A percentile compares a stretch with the other conserved stretches of the same genome.
Evolutionary conservation across 2,329 filamentous ascomycete species (phyloP).

Genomic region (Ophiostoma pallidulum): DNA sequence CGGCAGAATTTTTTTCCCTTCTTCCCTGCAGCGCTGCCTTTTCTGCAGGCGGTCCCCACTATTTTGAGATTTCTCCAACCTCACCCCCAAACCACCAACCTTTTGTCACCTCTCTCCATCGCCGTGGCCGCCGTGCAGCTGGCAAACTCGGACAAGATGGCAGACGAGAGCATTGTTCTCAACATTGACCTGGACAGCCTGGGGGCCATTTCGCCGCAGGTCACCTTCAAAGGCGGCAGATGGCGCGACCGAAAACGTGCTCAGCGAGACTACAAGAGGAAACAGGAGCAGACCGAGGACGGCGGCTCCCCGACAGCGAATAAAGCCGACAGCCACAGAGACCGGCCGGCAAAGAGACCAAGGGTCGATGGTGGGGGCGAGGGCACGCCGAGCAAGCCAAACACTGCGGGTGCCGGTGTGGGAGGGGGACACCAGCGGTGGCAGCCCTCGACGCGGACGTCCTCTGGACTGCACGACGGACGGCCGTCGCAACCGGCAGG

Average conservation of each 20-base stretch:
- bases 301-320: not conserved
- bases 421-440: slow-evolving; percentile 5
- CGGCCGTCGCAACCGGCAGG: too few species aligned
- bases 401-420: too few species aligned
- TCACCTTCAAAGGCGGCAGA: slow-evolving; percentile 75
- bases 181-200: slow-evolving; percentile 75
- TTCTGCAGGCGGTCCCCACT: not conserved
- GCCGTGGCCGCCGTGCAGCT: not conserved
- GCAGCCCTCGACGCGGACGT: too few species aligned
- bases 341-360: slow-evolving; percentile 1
- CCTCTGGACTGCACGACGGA: too few species aligned
- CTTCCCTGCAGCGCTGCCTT: not conserved
- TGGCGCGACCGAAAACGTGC: slow-evolving; percentile 85
- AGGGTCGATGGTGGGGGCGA: not conserved
- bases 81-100: not conserved
- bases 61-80: not conserved
- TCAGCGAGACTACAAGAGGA: slow-evolving; percentile 47
- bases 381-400: slow-evolving; percentile 1
- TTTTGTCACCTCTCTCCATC: too few species aligned
- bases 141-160: slow-evolving; percentile 45
- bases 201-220: slow-evolving; percentile 47
- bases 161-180: slow-evolving; percentile 87
- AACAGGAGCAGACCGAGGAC: slow-evolving; percentile 1
- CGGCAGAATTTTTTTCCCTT: slow-evolving; percentile 11
- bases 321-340: not conserved